Base-by-base conservation (phyloP, 768 basidiomycete species). In the Udeniomyces megalosporus region DNA sequence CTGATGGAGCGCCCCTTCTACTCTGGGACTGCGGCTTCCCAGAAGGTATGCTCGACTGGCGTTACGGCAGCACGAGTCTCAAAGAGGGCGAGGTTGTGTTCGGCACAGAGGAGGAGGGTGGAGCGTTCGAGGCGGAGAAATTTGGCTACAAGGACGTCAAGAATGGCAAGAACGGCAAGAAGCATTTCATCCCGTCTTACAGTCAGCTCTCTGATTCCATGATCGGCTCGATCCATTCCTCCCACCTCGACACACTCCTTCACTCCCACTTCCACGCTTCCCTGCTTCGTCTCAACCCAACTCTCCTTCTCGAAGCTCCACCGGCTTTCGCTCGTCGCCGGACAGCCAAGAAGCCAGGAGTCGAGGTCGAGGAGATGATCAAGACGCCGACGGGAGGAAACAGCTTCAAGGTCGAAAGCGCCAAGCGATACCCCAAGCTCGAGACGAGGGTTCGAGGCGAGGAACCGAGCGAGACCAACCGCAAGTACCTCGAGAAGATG, bases 1-100 rank as follows among this genome's bases (percentile, higher is more conserved):
- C 91, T 7, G 86, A 92, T 67, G 84, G 81, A 0, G 77, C 95
- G 0, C 92, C 93, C 1, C 80, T 99, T 44, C 80, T 96, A 74
- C 81, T 97, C 15, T 93, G 90, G 86, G 84, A 88, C 28, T 92
- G 90, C 69, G 81, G 77, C 0, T 96, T 88, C 72, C 74, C 78
- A 34, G 79, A 79, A 29, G 77, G 54, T 20, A 28, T 53, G 1
- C 62, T 92, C 8, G 75, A 77, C 58, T 96, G 93, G 92, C 80
- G 81, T 56, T 81, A 79, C 3, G 80, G 80, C 24, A 75, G 78
- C 31, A 77, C 76, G 46, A 71, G 72, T 1, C 68, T 68, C 2
- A 69, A 62, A 15, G 12, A 48, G 7, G 55, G 61, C 1, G 66
- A 66, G 52, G 46, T 53, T 62, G 50, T 26, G 62, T 60, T 32